phyloP scores from a whole-genome alignment of 345 rosid genomes.

The Sisymbrium altissimum region DNA sequence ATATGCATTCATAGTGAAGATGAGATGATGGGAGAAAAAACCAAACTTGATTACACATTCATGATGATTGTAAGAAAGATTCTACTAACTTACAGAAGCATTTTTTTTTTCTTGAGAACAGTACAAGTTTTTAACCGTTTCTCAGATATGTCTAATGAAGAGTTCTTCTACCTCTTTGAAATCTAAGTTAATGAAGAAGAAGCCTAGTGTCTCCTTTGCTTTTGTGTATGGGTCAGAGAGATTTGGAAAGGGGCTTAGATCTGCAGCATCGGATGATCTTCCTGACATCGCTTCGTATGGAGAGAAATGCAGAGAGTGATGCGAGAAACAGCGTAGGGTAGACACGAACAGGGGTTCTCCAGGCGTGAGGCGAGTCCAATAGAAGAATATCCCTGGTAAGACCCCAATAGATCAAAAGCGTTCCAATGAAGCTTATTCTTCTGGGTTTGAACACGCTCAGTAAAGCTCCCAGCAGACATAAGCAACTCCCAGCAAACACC shows the following conservation, averaged over 20 bases:
- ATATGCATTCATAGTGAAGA: not conserved
- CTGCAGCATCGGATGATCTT: conserved; percentile 44
- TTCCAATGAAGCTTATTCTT: conserved; percentile 62
- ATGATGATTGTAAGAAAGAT: not conserved
- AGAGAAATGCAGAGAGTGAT: conserved; percentile 52
- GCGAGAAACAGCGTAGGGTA: conserved; percentile 49
- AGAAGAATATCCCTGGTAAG: conserved; percentile 43
- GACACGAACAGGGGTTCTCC: conserved; percentile 28
- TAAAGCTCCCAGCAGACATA: conserved; percentile 69
- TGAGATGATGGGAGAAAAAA: not conserved
- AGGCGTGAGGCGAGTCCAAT: conserved; percentile 8
- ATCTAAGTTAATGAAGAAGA: conserved; percentile 10
- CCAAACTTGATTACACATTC: not conserved
- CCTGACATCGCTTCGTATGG: conserved; percentile 61
- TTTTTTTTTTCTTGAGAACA: no score
- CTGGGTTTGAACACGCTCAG: conserved; percentile 45
- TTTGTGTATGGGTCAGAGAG: not conserved
- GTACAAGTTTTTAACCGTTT: no score
- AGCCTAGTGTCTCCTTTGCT: not conserved
- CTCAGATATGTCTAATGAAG: not conserved
- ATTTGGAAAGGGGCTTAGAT: conserved; percentile 18
- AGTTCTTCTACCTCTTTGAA: not conserved
- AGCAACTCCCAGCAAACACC: conserved; percentile 78
- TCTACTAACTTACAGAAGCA: not conserved
- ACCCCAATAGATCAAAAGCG: conserved; percentile 63